phyloP scores from a whole-genome alignment of 2,329 filamentous ascomycete species.

The Drechslerella coelobrocha region DNA sequence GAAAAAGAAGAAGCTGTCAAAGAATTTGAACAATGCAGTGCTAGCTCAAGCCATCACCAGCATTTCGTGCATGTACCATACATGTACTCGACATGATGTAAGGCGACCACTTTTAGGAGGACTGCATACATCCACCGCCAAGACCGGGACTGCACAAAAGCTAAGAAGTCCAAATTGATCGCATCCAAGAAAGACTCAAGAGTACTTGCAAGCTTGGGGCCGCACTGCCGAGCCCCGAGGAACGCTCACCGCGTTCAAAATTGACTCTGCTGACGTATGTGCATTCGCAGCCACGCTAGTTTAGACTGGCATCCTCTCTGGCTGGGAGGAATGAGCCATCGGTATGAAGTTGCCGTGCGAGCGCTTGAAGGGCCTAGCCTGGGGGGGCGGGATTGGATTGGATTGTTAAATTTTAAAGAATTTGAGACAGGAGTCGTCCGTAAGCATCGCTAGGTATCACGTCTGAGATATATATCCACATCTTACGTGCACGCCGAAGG shows the following conservation, averaged over 20 bases:
- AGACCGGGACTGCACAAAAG: too few relatives aligned
- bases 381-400: background rate
- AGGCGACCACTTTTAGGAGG: too few relatives aligned
- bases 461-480: background rate
- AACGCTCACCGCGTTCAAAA: too few relatives aligned
- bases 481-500: conserved; percentile 3
- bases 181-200: too few relatives aligned
- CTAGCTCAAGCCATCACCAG: background rate
- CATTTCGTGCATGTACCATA: too few relatives aligned
- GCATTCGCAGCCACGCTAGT: background rate
- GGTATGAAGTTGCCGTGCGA: conserved; percentile 8
- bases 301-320: background rate
- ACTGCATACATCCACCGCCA: too few relatives aligned
- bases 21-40: conserved; percentile 28
- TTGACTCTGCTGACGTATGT: conserved; percentile 45
- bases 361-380: background rate
- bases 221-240: too few relatives aligned
- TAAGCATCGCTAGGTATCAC: background rate
- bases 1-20: conserved; percentile 49
- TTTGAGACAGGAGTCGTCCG: conserved; percentile 17
- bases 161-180: too few relatives aligned
- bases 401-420: conserved; percentile 8
- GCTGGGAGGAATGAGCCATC: conserved; percentile 5
- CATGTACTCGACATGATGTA: too few relatives aligned
- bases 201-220: too few relatives aligned